Evolutionary conservation across 139 green algal genomes (phyloP), one percentile per base, ranked within the genome.

Genomic region (Micractinium sp.): DNA sequence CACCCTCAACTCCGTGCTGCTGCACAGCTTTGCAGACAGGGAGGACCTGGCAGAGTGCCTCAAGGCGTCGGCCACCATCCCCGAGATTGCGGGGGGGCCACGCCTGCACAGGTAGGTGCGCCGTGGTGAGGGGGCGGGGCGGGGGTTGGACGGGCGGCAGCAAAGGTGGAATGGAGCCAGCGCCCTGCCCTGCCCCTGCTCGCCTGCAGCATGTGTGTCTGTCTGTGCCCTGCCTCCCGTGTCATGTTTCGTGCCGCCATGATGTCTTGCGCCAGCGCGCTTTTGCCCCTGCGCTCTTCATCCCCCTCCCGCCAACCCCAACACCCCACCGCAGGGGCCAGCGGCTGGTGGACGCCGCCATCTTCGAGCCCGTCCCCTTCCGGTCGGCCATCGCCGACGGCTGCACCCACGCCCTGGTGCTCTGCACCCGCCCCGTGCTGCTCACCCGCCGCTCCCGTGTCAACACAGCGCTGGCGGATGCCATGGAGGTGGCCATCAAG

Each of bases 301-400:
- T 79, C 27, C 77, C 16, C 38, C 20, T 22, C 23, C 77, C 27
- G 13, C 31, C 79, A 38, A 39, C 1, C 74, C 74, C 31, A 29
- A 12, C 74, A 80, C 74, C 74, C 0, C 31, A 60, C 76, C 33
- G 27, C 79, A 92, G 89, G 82, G 95, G 80, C 16, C 91, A 96
- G 31, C 82, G 90, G 20, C 92, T 98, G 60, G 97, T 99, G 39
- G 97, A 99, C 88, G 97, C 96, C 12, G 96, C 96, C 9, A 95
- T 99, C 29, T 98, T 98, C 88, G 96, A 99, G 92, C 63, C 91
- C 0, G 85, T 95, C 22, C 93, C 93, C 69, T 96, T 95, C 82
- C 82, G 91, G 33, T 89, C 85, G 3, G 94, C 95, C 53, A 93
- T 96, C 35, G 89, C 91, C 0, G 96, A 98, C 91, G 96, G 96